These are phyloP conservation scores for Ogataea methylovora DNA, from an alignment of 805 yeast genomes.

Conservation along the genomic window DNA sequence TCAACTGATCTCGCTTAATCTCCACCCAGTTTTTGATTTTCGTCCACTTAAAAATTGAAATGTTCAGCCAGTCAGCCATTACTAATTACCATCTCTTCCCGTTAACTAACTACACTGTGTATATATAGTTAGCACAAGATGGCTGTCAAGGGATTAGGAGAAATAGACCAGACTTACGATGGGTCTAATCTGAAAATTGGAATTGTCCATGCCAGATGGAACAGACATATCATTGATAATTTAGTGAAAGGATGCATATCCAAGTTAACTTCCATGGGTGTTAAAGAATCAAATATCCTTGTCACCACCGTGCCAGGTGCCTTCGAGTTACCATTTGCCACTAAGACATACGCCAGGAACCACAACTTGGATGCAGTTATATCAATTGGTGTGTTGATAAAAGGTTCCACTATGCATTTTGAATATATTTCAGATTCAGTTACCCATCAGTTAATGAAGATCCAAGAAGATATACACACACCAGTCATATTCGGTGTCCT, in stretches of 20 bases:
- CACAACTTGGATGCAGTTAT: slow-evolving; percentile 72
- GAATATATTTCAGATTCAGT: slow-evolving; percentile 93
- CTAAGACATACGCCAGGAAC: slow-evolving; percentile 43
- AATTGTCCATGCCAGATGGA: slow-evolving; percentile 96
- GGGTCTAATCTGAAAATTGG: slow-evolving; percentile 63
- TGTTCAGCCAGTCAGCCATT: too few relatives aligned
- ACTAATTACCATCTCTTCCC: too few relatives aligned
- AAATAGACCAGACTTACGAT: too few relatives aligned
- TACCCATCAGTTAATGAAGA: slow-evolving; percentile 74
- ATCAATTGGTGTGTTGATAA: slow-evolving; percentile 90
- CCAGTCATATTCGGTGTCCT: slow-evolving; percentile 93
- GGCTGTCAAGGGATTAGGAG: slow-evolving; percentile 80
- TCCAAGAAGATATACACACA: slow-evolving; percentile 58
- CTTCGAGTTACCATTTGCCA: slow-evolving; percentile 85
- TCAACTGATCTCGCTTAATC: too few relatives aligned
- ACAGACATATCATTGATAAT: slow-evolving; percentile 64
- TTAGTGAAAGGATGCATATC: slow-evolving; percentile 71
- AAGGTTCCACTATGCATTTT: slow-evolving; percentile 97
- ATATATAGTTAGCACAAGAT: slow-evolving; percentile 24
- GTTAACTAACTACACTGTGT: too few relatives aligned
- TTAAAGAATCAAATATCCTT: slow-evolving; percentile 64
- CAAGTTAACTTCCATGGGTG: slow-evolving; percentile 58
- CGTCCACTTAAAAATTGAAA: too few relatives aligned
- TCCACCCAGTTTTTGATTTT: too few relatives aligned
- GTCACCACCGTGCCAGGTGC: slow-evolving; percentile 92